Evolutionary conservation across 495 filamentous ascomycete species (phyloP).

Genomic region (Aspergillus egyptiacus): DNA sequence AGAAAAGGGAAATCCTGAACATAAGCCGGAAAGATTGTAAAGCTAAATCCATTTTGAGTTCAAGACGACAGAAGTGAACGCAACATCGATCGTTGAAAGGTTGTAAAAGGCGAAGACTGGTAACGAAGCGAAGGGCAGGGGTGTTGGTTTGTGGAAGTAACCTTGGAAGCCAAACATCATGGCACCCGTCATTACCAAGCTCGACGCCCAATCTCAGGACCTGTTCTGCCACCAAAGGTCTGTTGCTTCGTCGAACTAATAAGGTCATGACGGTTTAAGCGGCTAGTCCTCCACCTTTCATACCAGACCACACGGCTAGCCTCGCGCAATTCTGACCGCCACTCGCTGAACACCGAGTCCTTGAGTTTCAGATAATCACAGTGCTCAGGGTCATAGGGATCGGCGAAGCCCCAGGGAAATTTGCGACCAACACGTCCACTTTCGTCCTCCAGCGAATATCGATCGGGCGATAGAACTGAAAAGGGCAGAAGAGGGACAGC

Average conservation of each 20-base stretch:
- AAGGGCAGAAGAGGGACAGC: slow-evolving; percentile 59
- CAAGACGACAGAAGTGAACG: too few species aligned
- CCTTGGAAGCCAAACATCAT: too few species aligned
- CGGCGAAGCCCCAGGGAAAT: slow-evolving; percentile 96
- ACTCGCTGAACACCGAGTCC: slow-evolving; percentile 88
- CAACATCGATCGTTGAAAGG: too few species aligned
- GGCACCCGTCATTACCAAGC: slow-evolving; percentile 21
- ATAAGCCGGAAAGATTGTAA: too few species aligned
- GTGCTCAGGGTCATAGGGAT: slow-evolving; percentile 83
- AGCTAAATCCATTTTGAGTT: too few species aligned
- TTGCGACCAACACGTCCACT: slow-evolving; percentile 61
- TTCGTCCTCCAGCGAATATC: slow-evolving; percentile 65
- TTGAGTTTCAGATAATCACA: slow-evolving; percentile 92
- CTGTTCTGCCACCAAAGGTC: slow-evolving; percentile 28
- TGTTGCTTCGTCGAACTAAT: slow-evolving; percentile 19
- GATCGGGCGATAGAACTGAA: slow-evolving; percentile 89
- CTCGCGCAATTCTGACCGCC: slow-evolving; percentile 85
- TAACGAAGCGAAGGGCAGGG: too few species aligned
- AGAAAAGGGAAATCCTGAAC: too few species aligned
- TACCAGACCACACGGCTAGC: slow-evolving; percentile 92
- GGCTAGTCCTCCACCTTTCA: slow-evolving; percentile 85
- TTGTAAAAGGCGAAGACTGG: too few species aligned
- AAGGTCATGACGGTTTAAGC: slow-evolving; percentile 44
- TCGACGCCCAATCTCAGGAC: slow-evolving; percentile 31
- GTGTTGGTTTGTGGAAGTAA: too few species aligned